Evolutionary conservation across 2,329 filamentous ascomycete genomes (phyloP).

Genomic region (Orbilia oligospora): DNA sequence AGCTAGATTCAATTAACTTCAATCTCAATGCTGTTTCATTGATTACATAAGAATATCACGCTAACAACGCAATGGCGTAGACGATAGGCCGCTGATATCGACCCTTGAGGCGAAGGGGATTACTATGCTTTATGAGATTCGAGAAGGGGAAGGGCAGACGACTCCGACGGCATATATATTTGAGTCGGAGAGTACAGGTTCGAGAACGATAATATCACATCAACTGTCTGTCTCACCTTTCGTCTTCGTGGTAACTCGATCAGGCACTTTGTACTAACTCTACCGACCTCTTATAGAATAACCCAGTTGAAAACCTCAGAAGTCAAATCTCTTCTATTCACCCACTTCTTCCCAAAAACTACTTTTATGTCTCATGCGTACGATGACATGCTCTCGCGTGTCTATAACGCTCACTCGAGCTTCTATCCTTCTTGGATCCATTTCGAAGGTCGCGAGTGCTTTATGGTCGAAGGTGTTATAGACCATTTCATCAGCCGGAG

Average conservation of each 20-base stretch:
- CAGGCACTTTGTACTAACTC: not conserved
- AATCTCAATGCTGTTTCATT: not conserved
- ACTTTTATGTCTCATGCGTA: slow-evolving; percentile 44
- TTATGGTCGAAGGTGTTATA: slow-evolving; percentile 55
- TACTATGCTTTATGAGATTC: slow-evolving; percentile 55
- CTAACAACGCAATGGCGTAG: slow-evolving; percentile 55
- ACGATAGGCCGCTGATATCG: slow-evolving; percentile 52
- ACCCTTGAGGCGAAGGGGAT: slow-evolving; percentile 54
- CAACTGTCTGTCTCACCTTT: slow-evolving; percentile 44
- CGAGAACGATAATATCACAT: slow-evolving; percentile 61
- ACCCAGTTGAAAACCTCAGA: slow-evolving; percentile 38
- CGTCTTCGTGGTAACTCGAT: not conserved
- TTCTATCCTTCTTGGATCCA: slow-evolving; percentile 62
- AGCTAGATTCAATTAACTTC: no score
- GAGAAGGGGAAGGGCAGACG: slow-evolving; percentile 35
- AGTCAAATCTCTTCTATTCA: slow-evolving; percentile 42
- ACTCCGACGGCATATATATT: slow-evolving; percentile 62
- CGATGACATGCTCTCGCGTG: slow-evolving; percentile 56
- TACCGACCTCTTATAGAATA: slow-evolving; percentile 16
- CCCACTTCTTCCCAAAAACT: slow-evolving; percentile 50
- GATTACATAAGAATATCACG: slow-evolving; percentile 45
- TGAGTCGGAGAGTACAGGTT: slow-evolving; percentile 55
- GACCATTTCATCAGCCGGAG: slow-evolving; percentile 26
- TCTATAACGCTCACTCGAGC: slow-evolving; percentile 50
- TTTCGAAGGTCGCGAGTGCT: slow-evolving; percentile 62